Base-by-base conservation (phyloP, 2,329 filamentous ascomycete species). In the Ophiocordyceps camponoti-rufipedis region DNA sequence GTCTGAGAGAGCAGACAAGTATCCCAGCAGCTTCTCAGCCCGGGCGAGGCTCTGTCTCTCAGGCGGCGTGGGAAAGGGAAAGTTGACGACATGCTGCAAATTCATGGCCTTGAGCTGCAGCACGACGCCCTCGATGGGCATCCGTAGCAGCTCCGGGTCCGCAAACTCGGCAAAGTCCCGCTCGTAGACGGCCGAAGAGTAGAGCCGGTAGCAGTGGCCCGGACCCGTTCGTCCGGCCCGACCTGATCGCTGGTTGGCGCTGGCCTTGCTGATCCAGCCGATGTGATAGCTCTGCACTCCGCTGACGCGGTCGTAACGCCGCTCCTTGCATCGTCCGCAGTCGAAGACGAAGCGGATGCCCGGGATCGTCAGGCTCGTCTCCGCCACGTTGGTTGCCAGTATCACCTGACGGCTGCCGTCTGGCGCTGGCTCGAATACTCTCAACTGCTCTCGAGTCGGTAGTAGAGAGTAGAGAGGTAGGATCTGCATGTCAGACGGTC, bases 241-340 rank as follows among this genome's bases (percentile, higher is more conserved):
- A 64, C 91, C 91, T 48, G 86, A 79, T 59, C 91, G 76, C 62
- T 98, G 91, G 52, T 80, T 84, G 8, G 91, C 89, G 59, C 86
- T 94, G 28, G 91, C 91, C 65, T 98, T 96, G 66, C 88, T 95
- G 58, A 96, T 93, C 86, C 89, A 98, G 39, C 83, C 82, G 45
- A 98, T 77, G 54, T 94, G 84, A 58, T 94, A 98, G 56, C 83
- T 94, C 59, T 98, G 91, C 1, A 98, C 89, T 4, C 89, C 89
- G 9, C 84, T 95, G 11, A 76, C 67, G n/a, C 77, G 72, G 58
- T 96, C 85, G 55, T 91, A 96, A 47, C 81, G 83, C 50, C 89
- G 82, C 60, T 95, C 88, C 61, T 98, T 98, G 33, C 85, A 82
- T 44, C 93, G 74, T 32, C 91, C 91, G 52, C 85, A 88, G 61